Conservation (phyloP, 805 yeast species). For the Candida verbasci region DNA sequence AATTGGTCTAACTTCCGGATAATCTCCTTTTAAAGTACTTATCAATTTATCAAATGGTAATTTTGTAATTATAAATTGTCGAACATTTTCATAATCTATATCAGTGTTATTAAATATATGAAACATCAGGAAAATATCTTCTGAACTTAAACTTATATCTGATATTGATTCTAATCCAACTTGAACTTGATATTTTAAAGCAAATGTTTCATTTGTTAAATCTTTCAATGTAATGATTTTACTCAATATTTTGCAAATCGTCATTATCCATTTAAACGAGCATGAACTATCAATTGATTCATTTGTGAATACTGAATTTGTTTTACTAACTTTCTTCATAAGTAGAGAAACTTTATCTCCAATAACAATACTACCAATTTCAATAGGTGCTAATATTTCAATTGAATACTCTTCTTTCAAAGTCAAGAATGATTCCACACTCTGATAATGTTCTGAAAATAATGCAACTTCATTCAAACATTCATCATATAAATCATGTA, state of each 20-base stretch:
- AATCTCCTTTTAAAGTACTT: neutral
- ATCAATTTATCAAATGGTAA: conserved; percentile 8
- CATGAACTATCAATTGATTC: neutral
- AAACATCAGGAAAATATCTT: conserved; percentile 7
- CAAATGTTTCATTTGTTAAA: conserved; percentile 8
- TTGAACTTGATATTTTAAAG: conserved; percentile 14
- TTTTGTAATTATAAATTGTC: neutral
- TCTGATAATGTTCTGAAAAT: conserved; percentile 4
- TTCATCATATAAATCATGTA: neutral
- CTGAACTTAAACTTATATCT: conserved; percentile 1
- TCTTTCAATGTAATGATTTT: neutral
- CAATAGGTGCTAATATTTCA: neutral
- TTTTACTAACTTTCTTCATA: conserved; percentile 1
- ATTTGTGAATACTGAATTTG: conserved; percentile 1
- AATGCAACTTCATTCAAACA: conserved; percentile 1
- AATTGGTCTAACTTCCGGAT: neutral
- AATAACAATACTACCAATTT: neutral
- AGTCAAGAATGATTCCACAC: conserved; percentile 5
- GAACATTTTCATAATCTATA: neutral
- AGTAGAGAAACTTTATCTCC: neutral
- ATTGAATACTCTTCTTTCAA: neutral
- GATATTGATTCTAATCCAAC: conserved; percentile 8
- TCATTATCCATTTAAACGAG: conserved; percentile 7
- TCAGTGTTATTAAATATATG: conserved; percentile 3
- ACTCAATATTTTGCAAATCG: neutral